These are phyloP conservation scores for Phytophthora litchii DNA, from an alignment of 352 stramenopile genomes.

Conservation along the genomic window DNA sequence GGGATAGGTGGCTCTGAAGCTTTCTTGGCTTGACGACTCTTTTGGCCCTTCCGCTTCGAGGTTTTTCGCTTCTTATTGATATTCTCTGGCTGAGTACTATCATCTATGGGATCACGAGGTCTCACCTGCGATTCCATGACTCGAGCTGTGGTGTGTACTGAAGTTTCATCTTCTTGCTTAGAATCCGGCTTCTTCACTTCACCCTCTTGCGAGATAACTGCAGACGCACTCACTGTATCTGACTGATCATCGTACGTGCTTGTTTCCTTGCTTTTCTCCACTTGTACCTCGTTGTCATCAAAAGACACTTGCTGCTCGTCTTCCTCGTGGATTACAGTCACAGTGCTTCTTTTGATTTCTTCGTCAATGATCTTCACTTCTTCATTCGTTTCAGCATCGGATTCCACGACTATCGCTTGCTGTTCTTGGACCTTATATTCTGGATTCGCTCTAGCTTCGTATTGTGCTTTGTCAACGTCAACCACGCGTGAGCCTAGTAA, in stretches of 20 bases:
- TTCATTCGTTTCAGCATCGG: conserved; percentile 1
- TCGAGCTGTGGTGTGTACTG: not conserved
- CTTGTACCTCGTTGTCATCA: conserved; percentile 1
- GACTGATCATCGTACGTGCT: conserved; percentile 9
- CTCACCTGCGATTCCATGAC: conserved; percentile 2
- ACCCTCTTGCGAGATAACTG: not conserved
- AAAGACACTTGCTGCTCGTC: not conserved
- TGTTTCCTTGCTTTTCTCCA: not conserved
- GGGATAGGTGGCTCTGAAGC: conserved; percentile 3
- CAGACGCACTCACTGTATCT: conserved; percentile 1
- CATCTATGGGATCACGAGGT: not conserved
- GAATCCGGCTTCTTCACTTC: conserved; percentile 3
- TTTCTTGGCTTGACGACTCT: conserved; percentile 12
- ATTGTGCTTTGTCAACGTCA: not conserved
- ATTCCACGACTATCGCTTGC: conserved; percentile 2
- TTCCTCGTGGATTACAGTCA: conserved; percentile 10
- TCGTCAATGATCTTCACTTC: conserved; percentile 9
- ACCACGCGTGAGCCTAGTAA: conserved; percentile 3
- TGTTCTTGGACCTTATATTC: conserved; percentile 12
- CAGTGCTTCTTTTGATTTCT: conserved; percentile 6
- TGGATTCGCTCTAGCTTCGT: not conserved
- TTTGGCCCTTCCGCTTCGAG: conserved; percentile 17
- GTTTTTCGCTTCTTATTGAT: conserved; percentile 17
- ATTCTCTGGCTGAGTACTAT: conserved; percentile 3
- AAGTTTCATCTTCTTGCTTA: conserved; percentile 3